Evolutionary conservation across 179 eudicot genomes (phyloP).

Genomic region (Sideroxylon spinosum): DNA sequence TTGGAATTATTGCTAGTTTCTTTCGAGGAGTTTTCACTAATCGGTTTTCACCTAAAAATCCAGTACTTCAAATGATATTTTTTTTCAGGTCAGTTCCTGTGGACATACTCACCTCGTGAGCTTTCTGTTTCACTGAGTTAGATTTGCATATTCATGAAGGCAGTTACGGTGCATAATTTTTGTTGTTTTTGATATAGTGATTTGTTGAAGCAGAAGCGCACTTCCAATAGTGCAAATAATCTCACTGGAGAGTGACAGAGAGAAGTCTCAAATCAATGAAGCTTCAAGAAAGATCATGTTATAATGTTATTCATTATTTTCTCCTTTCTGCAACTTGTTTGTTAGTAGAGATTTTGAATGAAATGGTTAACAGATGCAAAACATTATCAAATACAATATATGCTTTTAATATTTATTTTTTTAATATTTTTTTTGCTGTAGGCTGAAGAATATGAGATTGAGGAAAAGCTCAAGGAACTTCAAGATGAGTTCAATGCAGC

Average conservation of each 20-base stretch:
- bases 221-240: neutral
- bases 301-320: neutral
- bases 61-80: neutral
- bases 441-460: conserved; percentile 85
- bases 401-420: conserved; percentile 14
- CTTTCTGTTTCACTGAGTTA: neutral
- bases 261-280: neutral
- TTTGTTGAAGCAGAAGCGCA: neutral
- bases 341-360: neutral
- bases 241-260: neutral
- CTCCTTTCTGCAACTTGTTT: neutral
- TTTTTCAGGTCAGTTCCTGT: neutral
- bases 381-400: neutral
- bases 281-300: neutral
- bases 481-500: conserved; percentile 48
- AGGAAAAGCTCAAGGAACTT: conserved; percentile 58
- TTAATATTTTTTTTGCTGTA: conserved; percentile 22
- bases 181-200: neutral
- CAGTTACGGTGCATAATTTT: neutral
- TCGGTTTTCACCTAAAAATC: too few species aligned
- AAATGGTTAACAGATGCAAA: neutral
- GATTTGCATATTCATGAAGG: neutral
- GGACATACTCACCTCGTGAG: neutral
- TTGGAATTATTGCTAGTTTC: neutral
- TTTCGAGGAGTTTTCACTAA: neutral